Evolutionary conservation across 148 eudicot species (phyloP), one percentile per base, ranked within the genome.

Genomic region (Amaranthus cruentus): DNA sequence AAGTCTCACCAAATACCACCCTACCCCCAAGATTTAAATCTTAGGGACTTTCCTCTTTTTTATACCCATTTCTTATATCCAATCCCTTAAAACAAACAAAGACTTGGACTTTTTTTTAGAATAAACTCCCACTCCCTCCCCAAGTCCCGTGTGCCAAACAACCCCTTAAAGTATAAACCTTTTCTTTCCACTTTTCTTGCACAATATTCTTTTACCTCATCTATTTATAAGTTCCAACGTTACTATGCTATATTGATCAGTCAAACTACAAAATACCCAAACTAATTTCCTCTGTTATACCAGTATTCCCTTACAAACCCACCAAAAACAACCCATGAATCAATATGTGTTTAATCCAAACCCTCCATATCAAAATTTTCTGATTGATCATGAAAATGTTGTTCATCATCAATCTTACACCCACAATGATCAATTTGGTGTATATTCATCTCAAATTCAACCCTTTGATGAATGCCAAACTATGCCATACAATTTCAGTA

Each of bases 321-420:
- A n/a, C 13, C 7, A 55, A 46, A 9, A 48, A 44, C 49, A 69
- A 53, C 4, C 54, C 51, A 79, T 79, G 82, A 74, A 79, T 79
- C 21, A 50, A 4, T 74, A 74, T 10, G 28, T 71, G 4, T 55
- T 55, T 7, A 79, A 44, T 61, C 78, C 75, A 14, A 75, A 75
- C 7, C 55, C 63, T 15, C 42, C 70, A 67, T 8, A 18, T 47
- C 64, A 61, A 21, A 68, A 4, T 52, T 65, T 65, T 79, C 18
- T 42, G 52, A 28, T 59, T 75, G 75, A 79, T 44, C 75, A 79
- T 42, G 49, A 75, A 64, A 10, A 54, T 10, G 38, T 9, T 52
- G 38, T 5, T 14, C 46, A 74, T 68, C 73, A 9, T 60, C 51
- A 10, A 68, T 43, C 4, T 11, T 8, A 62, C 76, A 38, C 38